phyloP scores from a whole-genome alignment of 345 rosid species.

The Reutealis trisperma region DNA sequence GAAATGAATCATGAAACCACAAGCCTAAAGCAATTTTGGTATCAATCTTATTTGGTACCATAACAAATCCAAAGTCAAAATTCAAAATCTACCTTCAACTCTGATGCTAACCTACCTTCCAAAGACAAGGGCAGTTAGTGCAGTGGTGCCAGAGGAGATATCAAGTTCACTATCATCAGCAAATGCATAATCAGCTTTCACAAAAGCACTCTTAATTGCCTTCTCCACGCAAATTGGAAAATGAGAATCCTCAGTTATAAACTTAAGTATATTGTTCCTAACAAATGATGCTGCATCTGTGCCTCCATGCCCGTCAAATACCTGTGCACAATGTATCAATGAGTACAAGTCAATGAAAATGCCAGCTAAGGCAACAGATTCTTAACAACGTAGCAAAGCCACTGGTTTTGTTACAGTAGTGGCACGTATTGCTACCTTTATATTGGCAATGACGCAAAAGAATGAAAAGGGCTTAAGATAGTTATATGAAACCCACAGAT shows the following conservation, averaged over 20 bases:
- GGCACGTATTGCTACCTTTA: not conserved
- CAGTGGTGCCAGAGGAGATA: constrained; percentile 96
- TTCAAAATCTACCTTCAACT: not conserved
- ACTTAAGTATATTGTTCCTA: constrained; percentile 65
- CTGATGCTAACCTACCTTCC: constrained; percentile 61
- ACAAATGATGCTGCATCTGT: constrained; percentile 87
- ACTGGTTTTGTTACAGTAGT: not conserved
- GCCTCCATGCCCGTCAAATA: constrained; percentile 98
- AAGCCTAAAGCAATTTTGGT: not conserved
- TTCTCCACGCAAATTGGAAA: constrained; percentile 74
- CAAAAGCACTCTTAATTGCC: constrained; percentile 77
- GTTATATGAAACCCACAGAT: not conserved
- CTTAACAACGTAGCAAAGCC: not conserved
- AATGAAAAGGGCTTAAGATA: not conserved
- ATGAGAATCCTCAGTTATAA: constrained; percentile 76
- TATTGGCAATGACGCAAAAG: not conserved
- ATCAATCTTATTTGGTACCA: not conserved
- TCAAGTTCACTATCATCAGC: constrained; percentile 83
- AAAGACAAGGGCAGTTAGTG: constrained; percentile 69
- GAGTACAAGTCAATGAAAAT: constrained; percentile 18
- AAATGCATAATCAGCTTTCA: constrained; percentile 89
- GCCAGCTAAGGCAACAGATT: constrained; percentile 2
- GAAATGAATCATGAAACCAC: no score
- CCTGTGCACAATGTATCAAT: constrained; percentile 46
- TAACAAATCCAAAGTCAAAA: not conserved